phyloP scores from a whole-genome alignment of 2,329 filamentous ascomycete genomes.

The Volutella citrinella region DNA sequence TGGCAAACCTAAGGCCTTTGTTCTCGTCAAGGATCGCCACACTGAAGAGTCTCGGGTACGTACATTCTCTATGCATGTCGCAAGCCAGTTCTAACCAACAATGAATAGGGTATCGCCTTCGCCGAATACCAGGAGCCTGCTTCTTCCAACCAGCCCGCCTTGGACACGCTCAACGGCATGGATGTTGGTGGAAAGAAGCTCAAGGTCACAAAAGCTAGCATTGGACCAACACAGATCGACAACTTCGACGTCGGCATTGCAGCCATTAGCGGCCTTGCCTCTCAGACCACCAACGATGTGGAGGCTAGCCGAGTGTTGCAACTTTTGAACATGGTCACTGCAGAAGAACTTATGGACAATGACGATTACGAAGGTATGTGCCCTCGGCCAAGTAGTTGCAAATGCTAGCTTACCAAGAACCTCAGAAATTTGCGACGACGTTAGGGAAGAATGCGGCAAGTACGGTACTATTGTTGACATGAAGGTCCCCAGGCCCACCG shows the following conservation, averaged over 20 bases:
- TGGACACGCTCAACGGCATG: conserved; percentile 91
- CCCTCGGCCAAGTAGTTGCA: too few species aligned
- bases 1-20: conserved; percentile 88
- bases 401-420: conserved; percentile 31
- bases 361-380: conserved; percentile 88
- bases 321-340: conserved; percentile 96
- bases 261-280: conserved; percentile 96
- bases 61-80: too few species aligned
- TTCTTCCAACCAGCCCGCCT: conserved; percentile 72
- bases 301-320: conserved; percentile 85
- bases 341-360: conserved; percentile 88
- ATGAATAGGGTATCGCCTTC: conserved; percentile 92
- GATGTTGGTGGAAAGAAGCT: conserved; percentile 84
- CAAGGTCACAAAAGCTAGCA: conserved; percentile 83
- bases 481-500: conserved; percentile 86
- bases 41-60: conserved; percentile 85
- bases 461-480: conserved; percentile 82
- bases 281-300: conserved; percentile 74
- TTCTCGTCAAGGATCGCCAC: conserved; percentile 80
- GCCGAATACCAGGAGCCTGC: conserved; percentile 84
- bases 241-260: conserved; percentile 95
- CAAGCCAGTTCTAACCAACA: too few species aligned
- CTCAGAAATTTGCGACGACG: conserved; percentile 94
- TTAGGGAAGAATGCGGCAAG: conserved; percentile 89
- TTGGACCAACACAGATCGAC: conserved; percentile 88